Percentiles rank a stretch among this genome's conserved stretches.
Evolutionary conservation across 768 basidiomycete species (phyloP).

Genomic region (Russula emetica): DNA sequence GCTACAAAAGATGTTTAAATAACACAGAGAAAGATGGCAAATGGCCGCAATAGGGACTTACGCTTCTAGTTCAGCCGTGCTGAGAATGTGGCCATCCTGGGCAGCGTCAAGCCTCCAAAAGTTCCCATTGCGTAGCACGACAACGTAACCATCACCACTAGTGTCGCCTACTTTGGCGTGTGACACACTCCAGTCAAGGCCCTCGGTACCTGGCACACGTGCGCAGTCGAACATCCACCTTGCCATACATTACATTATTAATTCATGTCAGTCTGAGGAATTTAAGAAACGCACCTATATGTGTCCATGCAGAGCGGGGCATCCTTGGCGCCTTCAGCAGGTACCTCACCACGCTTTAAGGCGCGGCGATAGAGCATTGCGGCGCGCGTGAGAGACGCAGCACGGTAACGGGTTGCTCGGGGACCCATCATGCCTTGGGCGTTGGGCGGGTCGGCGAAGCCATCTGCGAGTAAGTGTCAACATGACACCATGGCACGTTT

Average conservation of each 20-base stretch:
- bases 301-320: slow-evolving; percentile 82
- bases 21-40: not conserved
- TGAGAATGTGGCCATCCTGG: slow-evolving; percentile 51
- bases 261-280: not conserved
- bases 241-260: not conserved
- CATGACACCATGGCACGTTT: not conserved
- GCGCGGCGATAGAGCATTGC: slow-evolving; percentile 71
- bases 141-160: slow-evolving; percentile 70
- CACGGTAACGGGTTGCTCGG: slow-evolving; percentile 48
- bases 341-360: slow-evolving; percentile 60
- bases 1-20: slow-evolving; percentile 35
- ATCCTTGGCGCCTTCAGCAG: slow-evolving; percentile 64
- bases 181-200: slow-evolving; percentile 72
- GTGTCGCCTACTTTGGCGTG: slow-evolving; percentile 54
- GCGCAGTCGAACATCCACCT: slow-evolving; percentile 95
- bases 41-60: slow-evolving; percentile 32
- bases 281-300: slow-evolving; percentile 50
- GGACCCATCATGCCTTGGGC: slow-evolving; percentile 39
- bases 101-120: slow-evolving; percentile 75
- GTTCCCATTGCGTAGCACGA: slow-evolving; percentile 81
- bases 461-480: slow-evolving; percentile 46
- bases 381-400: slow-evolving; percentile 65
- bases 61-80: slow-evolving; percentile 63
- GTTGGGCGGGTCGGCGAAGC: slow-evolving; percentile 63
- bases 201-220: slow-evolving; percentile 68